Base-by-base conservation (phyloP, 345 rosid species). In the Corchorus capsularis region DNA sequence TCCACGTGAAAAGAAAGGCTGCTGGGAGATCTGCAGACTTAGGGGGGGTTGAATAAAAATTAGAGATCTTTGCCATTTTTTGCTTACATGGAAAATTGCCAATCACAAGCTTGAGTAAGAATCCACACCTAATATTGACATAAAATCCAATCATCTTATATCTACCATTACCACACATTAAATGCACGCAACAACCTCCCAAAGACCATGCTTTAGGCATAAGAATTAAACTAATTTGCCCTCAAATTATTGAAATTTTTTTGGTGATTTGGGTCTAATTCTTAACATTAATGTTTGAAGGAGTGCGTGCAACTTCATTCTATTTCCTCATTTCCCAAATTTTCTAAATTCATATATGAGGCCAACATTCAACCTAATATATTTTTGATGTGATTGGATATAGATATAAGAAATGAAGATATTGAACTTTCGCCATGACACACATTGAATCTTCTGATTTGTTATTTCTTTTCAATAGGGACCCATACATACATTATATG, bases 11-110 rank as follows among this genome's bases (percentile, higher is more conserved):
- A 7, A 5, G 27, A 7, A 55, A 55, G 4, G n/a, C 60, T 55
- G 20, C 22, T 17, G 9, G 20, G 9, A 5, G 22, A 17, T 17
- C 57, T n/a, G 60, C 32, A 55, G 27, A 55, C 59, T 54, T 54
- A 27, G 20, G 59, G 20, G 59, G 59, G 27, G 59, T 17, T 54
- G 59, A n/a, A 56, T 8, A 19, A 56, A 56, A 57, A 19, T 57
- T 27, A 0, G 3, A 57, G 45, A 35, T 34, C 1, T 35, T 35
- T 35, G 3, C 12, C 45, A 5, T 20, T 19, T 57, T 3, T 61
- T 34, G 45, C 65, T 62, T 34, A 62, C 66, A 1, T 62, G 66
- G 66, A 62, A 34, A 35, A 35, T 62, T 62, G 45, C 20, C 66
- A 62, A 62, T 14, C 66, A 35, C 66, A 35, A 34, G 45, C 45